Evolutionary conservation across 495 filamentous ascomycete genomes (phyloP).

Genomic region (Podospora appendiculata): DNA sequence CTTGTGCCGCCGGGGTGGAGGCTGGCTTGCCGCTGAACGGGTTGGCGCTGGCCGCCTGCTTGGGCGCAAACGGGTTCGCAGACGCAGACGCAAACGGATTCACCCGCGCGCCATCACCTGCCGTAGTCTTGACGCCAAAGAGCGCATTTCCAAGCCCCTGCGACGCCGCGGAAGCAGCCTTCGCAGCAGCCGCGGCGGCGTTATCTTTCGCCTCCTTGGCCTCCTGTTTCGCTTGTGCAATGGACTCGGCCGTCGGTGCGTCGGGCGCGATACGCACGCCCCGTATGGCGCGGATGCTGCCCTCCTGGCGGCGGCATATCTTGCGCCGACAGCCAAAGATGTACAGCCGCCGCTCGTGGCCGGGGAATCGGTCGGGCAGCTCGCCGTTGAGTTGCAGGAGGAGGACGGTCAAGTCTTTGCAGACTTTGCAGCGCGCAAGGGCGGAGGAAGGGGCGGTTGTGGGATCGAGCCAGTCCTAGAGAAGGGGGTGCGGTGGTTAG

Average conservation of each 20-base stretch:
- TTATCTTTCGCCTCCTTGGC: constrained; percentile 7
- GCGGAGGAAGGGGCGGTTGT: constrained; percentile 63
- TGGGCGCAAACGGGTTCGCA: constrained; percentile 30
- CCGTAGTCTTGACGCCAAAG: constrained; percentile 41
- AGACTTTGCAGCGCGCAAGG: constrained; percentile 81
- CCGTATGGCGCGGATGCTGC: constrained; percentile 66
- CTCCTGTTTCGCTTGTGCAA: constrained; percentile 13
- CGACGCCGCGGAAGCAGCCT: constrained; percentile 7
- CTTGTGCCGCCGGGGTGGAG: neutral
- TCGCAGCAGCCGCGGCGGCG: neutral
- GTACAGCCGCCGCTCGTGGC: constrained; percentile 80
- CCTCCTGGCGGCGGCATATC: constrained; percentile 74
- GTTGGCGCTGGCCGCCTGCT: constrained; percentile 13
- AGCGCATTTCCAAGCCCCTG: constrained; percentile 45
- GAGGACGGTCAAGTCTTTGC: constrained; percentile 74
- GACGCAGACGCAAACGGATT: constrained; percentile 45
- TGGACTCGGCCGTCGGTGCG: neutral
- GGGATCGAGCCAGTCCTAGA: constrained; percentile 72
- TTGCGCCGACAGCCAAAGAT: constrained; percentile 73
- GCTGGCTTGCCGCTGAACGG: constrained; percentile 26
- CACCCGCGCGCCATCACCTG: constrained; percentile 4
- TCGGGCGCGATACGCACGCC: constrained; percentile 45
- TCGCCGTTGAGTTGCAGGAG: constrained; percentile 90
- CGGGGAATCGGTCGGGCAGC: constrained; percentile 74
- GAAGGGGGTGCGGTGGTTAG: neutral